These are phyloP conservation scores for Phaeophleospora eucalypticola DNA, from an alignment of 2,329 filamentous ascomycete genomes.

Conservation along the genomic window DNA sequence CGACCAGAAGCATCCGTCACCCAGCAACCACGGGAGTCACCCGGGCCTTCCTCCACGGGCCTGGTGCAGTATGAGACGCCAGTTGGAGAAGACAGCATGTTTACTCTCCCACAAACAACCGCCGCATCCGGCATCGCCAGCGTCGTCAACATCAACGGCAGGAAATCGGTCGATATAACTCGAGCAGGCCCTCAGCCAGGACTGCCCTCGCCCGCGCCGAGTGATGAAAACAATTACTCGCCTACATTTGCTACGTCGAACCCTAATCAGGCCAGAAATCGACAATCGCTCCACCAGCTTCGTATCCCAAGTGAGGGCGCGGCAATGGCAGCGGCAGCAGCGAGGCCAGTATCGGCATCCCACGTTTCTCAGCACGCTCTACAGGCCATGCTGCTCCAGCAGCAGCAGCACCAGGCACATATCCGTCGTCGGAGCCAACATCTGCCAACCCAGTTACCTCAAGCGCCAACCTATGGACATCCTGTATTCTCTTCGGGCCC, in stretches of 20 bases:
- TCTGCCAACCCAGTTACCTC: too few species aligned
- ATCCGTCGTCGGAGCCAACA: too few species aligned
- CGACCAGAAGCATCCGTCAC: slow-evolving; percentile 1
- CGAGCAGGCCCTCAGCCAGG: slow-evolving; percentile 8
- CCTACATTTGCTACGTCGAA: slow-evolving; percentile 9
- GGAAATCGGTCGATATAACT: slow-evolving; percentile 9
- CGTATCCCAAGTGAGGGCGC: neutral
- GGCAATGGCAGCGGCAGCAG: neutral
- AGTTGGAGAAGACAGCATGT: neutral
- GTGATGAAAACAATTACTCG: slow-evolving; percentile 47
- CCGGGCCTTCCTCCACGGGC: neutral
- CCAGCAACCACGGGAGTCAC: neutral
- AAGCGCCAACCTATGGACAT: too few species aligned
- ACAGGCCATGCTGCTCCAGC: neutral
- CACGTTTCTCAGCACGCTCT: neutral
- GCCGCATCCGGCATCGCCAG: neutral
- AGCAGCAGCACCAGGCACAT: neutral
- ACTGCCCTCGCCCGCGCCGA: slow-evolving; percentile 61
- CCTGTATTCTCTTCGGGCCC: too few species aligned
- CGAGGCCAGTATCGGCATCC: neutral
- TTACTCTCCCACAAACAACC: neutral
- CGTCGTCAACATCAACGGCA: neutral
- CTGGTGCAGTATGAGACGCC: slow-evolving; percentile 14
- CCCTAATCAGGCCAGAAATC: neutral
- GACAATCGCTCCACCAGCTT: neutral